Percentiles rank a stretch among this genome's conserved stretches.
Conservation (phyloP, 208 protist genomes). For the Leishmania martiniquensis region DNA sequence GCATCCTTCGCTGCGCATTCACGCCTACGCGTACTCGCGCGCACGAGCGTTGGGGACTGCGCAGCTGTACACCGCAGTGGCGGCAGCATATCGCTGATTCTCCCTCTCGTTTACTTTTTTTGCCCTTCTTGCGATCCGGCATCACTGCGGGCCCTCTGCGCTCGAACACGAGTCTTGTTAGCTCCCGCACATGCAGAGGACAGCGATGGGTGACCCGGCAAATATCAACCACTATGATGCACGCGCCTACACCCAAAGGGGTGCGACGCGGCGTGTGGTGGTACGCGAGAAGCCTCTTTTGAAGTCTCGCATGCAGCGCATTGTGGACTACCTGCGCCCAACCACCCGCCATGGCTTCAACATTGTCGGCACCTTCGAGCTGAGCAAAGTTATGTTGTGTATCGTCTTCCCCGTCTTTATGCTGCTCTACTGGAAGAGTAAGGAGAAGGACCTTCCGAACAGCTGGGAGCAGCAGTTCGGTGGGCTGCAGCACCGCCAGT, state of each 20-base stretch:
- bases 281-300: conserved; percentile 80
- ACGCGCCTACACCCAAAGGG: conserved; percentile 60
- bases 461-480: conserved; percentile 82
- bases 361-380: conserved; percentile 64
- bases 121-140: background rate
- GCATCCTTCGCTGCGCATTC: background rate
- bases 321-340: conserved; percentile 63
- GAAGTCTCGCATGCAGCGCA: conserved; percentile 73
- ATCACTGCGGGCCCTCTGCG: background rate
- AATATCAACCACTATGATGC: conserved; percentile 76
- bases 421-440: conserved; percentile 80
- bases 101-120: too few relatives aligned
- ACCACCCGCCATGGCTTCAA: conserved; percentile 66
- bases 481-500: conserved; percentile 76
- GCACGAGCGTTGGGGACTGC: background rate
- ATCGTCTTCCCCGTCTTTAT: conserved; percentile 82
- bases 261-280: conserved; percentile 63
- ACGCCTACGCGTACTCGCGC: background rate
- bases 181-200: background rate
- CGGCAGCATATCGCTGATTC: background rate
- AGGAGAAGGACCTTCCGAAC: conserved; percentile 72
- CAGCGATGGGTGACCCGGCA: conserved; percentile 46
- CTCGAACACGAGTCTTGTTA: too few relatives aligned
- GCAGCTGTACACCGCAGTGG: background rate
- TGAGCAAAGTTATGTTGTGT: conserved; percentile 79